Evolutionary conservation across 306 rosid species (phyloP).

Genomic region (Citrullus colocynthis): DNA sequence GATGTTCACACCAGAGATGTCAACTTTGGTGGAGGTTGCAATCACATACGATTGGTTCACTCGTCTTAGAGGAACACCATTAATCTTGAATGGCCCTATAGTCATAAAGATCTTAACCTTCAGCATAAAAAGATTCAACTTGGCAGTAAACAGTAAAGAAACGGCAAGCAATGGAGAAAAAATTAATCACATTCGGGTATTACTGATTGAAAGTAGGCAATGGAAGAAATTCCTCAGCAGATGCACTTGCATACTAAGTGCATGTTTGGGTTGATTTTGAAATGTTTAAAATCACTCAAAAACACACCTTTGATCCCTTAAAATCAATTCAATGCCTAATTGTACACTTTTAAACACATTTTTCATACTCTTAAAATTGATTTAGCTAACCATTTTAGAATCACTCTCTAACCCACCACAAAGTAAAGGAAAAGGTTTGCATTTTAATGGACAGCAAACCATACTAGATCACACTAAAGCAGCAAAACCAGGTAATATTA

Average conservation of each 20-base stretch:
- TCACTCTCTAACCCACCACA: too few species aligned
- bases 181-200: not conserved
- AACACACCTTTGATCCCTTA: too few species aligned
- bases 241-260: not conserved
- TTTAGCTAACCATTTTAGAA: too few species aligned
- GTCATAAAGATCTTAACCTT: not conserved
- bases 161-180: not conserved
- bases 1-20: slow-evolving; percentile 29
- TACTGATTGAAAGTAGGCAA: not conserved
- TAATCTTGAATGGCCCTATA: slow-evolving; percentile 52
- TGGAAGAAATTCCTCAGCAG: not conserved
- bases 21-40: slow-evolving; percentile 56
- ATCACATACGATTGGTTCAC: slow-evolving; percentile 53
- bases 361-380: too few species aligned
- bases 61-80: slow-evolving; percentile 67
- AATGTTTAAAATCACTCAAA: too few species aligned
- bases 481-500: not conserved
- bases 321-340: too few species aligned
- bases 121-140: not conserved
- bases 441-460: not conserved
- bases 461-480: not conserved
- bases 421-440: too few species aligned
- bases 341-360: too few species aligned
- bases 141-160: too few species aligned
- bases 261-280: too few species aligned